Percentiles rank a stretch among this genome's conserved stretches.
phyloP scores from a whole-genome alignment of 2,329 filamentous ascomycete species.

The Fusarium keratoplasticum region DNA sequence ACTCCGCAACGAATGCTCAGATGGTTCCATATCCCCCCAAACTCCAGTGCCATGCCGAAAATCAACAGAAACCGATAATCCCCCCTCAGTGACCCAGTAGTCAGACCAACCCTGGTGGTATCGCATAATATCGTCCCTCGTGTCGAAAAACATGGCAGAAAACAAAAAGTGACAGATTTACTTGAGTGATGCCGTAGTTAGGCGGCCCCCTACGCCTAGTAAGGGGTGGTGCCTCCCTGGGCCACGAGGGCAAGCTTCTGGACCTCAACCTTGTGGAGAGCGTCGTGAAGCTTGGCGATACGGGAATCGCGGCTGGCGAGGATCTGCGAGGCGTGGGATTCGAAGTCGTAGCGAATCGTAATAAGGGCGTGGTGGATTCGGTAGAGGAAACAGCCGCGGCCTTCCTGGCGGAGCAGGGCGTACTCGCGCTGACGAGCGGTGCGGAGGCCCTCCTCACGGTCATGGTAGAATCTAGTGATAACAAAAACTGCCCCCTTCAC shows the following conservation, averaged over 20 bases:
- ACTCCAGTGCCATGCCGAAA: not conserved
- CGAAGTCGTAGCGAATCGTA: not conserved
- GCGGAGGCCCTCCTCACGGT: slow-evolving; percentile 17
- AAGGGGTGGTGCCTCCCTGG: not conserved
- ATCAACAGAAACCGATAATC: not conserved
- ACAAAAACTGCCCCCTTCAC: not conserved
- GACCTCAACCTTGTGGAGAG: slow-evolving; percentile 16
- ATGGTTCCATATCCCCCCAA: not conserved
- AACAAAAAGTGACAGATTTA: not conserved
- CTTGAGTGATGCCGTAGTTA: not conserved
- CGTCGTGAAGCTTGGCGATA: not conserved
- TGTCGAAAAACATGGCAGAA: not conserved
- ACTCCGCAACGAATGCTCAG: not conserved
- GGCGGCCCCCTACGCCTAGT: not conserved
- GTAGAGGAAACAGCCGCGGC: not conserved
- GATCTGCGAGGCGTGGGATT: not conserved
- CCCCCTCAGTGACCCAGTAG: not conserved
- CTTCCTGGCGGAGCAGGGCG: not conserved
- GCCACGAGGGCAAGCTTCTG: slow-evolving; percentile 5
- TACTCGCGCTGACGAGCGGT: slow-evolving; percentile 6
- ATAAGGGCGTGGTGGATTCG: not conserved
- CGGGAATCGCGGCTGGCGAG: not conserved
- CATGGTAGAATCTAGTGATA: slow-evolving; percentile 13
- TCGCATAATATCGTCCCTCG: not conserved
- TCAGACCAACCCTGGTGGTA: not conserved